Base-by-base conservation (phyloP, 2,329 filamentous ascomycete genomes). In the Calonectria hongkongensis region DNA sequence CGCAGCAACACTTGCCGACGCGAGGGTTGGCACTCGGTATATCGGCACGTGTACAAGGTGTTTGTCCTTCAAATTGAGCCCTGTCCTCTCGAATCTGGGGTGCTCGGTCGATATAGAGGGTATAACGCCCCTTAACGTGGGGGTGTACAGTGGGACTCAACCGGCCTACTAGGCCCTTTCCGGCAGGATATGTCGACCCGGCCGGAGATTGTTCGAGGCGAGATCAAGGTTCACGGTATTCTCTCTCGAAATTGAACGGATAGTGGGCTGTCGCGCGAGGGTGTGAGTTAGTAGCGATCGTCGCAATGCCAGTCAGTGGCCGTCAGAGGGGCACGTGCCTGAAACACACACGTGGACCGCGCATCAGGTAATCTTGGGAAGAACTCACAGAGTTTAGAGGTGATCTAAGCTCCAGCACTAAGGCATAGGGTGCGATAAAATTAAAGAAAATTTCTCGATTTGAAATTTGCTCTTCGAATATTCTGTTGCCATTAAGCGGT, bases 91-190 rank as follows among this genome's bases (percentile, higher is more conserved):
- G 15, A 48, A 67, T 66, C 41, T 47, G 56, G 39, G 50, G 51
- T 56, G 39, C 64, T 65, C 41, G 39, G 48, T 67, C 43, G 45
- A 62, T 67, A 9, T 25, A 51, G 66, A 60, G 45, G 64, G 58
- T 71, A 67, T 56, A 58, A 64, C 48, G 58, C 51, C 33, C 60
- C 47, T 69, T 51, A 21, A 18, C 45, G 47, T 56, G 28, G 60
- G 60, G 60, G 67, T 28, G 39, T 63, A 45, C 28, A 41, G 56
- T 39, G 56, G 54, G 33, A 67, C 66, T 25, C 25, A 36, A 36
- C 51, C 43, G 66, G 66, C 43, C 54, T 25, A 50, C 66, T 51
- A 50, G 43, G 66, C 66, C 66, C 7, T 50, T 68, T 68, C 50
- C 27, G 43, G 54, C 18, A n/a, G n/a, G 28, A 50, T 30, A 25